These are phyloP conservation scores for Adansonia rubrostipa DNA, from an alignment of 441 rosid genomes.

Conservation along the genomic window DNA sequence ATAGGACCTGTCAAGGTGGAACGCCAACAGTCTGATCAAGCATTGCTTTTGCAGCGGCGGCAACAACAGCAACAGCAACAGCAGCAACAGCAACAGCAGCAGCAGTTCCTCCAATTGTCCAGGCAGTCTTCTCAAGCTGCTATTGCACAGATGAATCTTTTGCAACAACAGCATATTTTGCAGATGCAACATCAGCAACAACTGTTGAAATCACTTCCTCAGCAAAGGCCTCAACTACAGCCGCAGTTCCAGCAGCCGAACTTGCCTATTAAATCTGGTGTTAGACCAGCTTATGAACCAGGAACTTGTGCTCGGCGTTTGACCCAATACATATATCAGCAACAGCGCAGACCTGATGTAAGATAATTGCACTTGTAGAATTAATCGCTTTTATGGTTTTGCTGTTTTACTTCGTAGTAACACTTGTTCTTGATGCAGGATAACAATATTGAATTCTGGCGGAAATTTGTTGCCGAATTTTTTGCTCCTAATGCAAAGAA, in stretches of 20 bases:
- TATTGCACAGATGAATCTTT: constrained; percentile 39
- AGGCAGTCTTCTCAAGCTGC: constrained; percentile 45
- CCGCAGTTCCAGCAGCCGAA: constrained; percentile 43
- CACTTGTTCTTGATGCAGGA: constrained; percentile 43
- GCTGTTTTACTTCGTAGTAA: constrained; percentile 17
- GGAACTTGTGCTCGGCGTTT: constrained; percentile 49
- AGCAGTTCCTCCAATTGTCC: constrained; percentile 39
- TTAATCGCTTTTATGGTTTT: background rate
- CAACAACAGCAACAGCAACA: constrained; percentile 36
- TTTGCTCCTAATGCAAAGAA: constrained; percentile 66
- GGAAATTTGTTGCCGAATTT: constrained; percentile 61
- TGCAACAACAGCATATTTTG: constrained; percentile 45
- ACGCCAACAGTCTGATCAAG: constrained; percentile 38
- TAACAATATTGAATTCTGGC: constrained; percentile 66
- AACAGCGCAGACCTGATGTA: constrained; percentile 46
- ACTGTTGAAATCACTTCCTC: constrained; percentile 39
- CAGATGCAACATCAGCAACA: constrained; percentile 45
- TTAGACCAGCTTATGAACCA: constrained; percentile 43
- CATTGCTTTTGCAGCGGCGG: constrained; percentile 36
- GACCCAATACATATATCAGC: constrained; percentile 45
- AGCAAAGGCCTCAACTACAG: constrained; percentile 39
- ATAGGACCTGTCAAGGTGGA: constrained; percentile 42
- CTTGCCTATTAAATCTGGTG: constrained; percentile 37
- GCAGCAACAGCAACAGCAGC: constrained; percentile 41
- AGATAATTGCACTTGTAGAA: constrained; percentile 19